Conservation (phyloP, 169 alveolate genomes). For the Blepharisma undulans region DNA sequence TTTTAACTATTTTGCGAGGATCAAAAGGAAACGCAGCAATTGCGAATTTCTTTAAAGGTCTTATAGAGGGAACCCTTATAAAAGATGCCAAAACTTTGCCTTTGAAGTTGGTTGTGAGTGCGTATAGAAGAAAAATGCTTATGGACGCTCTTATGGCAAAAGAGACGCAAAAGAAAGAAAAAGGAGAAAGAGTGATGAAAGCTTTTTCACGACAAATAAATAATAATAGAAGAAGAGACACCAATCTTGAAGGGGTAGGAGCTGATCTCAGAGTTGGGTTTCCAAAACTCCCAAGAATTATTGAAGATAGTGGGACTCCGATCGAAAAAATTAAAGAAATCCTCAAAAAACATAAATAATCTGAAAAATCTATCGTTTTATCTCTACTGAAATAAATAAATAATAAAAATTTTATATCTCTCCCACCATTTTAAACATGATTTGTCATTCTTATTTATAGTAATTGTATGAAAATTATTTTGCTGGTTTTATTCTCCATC, state of each 20-base stretch:
- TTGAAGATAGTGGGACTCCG: background rate
- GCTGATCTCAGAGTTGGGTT: background rate
- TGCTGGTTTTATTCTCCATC: too few relatives aligned
- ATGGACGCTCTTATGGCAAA: constrained; percentile 56
- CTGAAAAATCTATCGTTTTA: too few relatives aligned
- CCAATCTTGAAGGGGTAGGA: background rate
- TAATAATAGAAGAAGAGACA: constrained; percentile 33
- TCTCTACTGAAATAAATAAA: too few relatives aligned
- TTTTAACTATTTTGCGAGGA: constrained; percentile 25
- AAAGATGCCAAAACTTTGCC: constrained; percentile 42
- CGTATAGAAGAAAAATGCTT: constrained; percentile 55
- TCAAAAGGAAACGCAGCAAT: constrained; percentile 65
- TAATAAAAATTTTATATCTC: too few relatives aligned
- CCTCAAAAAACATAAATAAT: background rate
- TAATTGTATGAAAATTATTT: too few relatives aligned
- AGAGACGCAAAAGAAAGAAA: constrained; percentile 38
- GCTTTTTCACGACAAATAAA: constrained; percentile 58
- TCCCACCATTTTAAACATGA: too few relatives aligned
- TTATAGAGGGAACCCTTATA: constrained; percentile 48
- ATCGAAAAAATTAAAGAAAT: background rate
- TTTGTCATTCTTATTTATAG: too few relatives aligned
- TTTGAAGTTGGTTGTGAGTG: constrained; percentile 51
- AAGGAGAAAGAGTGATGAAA: constrained; percentile 58
- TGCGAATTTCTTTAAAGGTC: constrained; percentile 56
- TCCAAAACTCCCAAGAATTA: background rate